Evolutionary conservation across 305 asterid genomes (phyloP).

Genomic region (Solanum hybrid): DNA sequence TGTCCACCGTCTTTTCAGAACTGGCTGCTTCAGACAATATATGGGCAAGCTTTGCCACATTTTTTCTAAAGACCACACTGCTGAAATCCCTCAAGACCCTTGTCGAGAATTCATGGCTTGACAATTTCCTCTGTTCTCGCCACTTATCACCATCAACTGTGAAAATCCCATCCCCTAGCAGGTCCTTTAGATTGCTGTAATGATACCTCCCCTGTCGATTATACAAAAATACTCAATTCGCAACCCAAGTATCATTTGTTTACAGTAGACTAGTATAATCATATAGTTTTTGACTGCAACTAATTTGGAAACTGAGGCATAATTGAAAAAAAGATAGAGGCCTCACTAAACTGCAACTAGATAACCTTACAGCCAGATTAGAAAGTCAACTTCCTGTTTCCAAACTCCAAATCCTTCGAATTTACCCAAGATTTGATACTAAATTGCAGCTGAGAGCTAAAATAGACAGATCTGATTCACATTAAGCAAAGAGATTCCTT

Average conservation of each 20-base stretch:
- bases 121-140: constrained; percentile 55
- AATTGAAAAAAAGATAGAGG: neutral
- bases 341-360: neutral
- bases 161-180: constrained; percentile 74
- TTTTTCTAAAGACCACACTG: constrained; percentile 34
- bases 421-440: neutral
- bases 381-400: neutral
- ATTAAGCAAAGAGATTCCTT: neutral
- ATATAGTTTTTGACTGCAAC: neutral
- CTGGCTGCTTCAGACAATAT: constrained; percentile 32
- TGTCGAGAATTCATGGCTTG: constrained; percentile 61
- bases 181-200: constrained; percentile 33
- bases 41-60: constrained; percentile 42
- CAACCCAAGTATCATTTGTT: neutral
- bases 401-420: neutral
- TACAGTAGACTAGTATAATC: neutral
- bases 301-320: neutral
- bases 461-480: neutral
- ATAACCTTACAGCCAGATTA: neutral
- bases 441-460: neutral
- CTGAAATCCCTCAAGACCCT: constrained; percentile 55
- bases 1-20: constrained; percentile 34
- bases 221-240: neutral
- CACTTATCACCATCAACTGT: constrained; percentile 69
- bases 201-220: constrained; percentile 43